These are phyloP conservation scores for Coleophoma cylindrospora DNA, from an alignment of 2,329 filamentous ascomycete genomes.

Conservation along the genomic window DNA sequence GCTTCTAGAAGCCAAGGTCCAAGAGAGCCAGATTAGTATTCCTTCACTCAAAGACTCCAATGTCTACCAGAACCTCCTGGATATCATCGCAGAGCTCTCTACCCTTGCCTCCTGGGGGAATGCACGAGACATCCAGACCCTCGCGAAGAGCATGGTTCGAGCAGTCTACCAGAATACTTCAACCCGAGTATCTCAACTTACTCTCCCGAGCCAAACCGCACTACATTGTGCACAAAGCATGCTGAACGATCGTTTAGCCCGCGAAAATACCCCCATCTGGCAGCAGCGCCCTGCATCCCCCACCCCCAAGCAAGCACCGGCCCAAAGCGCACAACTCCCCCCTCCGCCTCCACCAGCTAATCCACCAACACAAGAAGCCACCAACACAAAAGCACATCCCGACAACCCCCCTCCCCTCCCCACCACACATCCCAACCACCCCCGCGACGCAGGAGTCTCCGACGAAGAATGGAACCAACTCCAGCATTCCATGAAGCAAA, in stretches of 20 bases:
- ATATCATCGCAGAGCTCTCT: slow-evolving; percentile 30
- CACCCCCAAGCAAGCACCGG: not conserved
- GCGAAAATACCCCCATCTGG: not conserved
- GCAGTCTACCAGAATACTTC: slow-evolving; percentile 15
- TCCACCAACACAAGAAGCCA: not conserved
- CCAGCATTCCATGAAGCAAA: slow-evolving; percentile 36
- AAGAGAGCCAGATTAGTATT: slow-evolving; percentile 20
- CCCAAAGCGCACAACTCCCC: not conserved
- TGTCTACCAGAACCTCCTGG: slow-evolving; percentile 8
- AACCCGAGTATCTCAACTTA: slow-evolving; percentile 9
- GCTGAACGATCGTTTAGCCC: slow-evolving; percentile 11
- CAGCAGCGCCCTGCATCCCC: not conserved
- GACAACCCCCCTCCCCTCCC: slow-evolving; percentile 3
- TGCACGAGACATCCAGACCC: slow-evolving; percentile 43
- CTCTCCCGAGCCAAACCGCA: slow-evolving; percentile 11
- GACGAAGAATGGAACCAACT: slow-evolving; percentile 60
- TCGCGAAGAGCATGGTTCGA: slow-evolving; percentile 39
- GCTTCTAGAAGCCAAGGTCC: slow-evolving; percentile 31
- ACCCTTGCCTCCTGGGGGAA: slow-evolving; percentile 43
- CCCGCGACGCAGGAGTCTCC: slow-evolving; percentile 51
- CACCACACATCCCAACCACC: slow-evolving; percentile 1
- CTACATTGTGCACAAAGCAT: slow-evolving; percentile 17
- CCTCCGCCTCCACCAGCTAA: not conserved
- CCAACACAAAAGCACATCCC: not conserved
- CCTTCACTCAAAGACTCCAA: slow-evolving; percentile 22